phyloP scores from a whole-genome alignment of 2,329 filamentous ascomycete species.

The Neobulgaria alba region DNA sequence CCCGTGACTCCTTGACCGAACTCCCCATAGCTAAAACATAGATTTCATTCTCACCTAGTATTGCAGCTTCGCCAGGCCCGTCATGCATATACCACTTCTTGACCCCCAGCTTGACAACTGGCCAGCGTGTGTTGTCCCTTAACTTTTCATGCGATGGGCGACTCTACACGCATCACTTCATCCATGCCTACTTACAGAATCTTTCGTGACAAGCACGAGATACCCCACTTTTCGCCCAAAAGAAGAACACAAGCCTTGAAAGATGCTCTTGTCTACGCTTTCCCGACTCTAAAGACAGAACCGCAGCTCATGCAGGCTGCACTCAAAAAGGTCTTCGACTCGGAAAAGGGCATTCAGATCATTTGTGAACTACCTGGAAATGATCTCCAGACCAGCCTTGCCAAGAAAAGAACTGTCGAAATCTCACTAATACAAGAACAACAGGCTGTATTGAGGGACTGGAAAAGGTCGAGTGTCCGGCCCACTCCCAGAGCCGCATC shows the following conservation, averaged over 20 bases:
- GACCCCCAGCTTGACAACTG: too few relatives aligned
- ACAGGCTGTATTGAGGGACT: constrained; percentile 10
- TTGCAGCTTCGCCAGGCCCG: too few relatives aligned
- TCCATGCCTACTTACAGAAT: constrained; percentile 14
- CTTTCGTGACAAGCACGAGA: constrained; percentile 16
- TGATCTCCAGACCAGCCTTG: constrained; percentile 12
- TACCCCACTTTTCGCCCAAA: constrained; percentile 16
- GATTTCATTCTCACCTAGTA: too few relatives aligned
- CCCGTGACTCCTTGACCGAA: too few relatives aligned
- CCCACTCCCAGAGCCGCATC: background rate
- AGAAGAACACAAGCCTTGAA: constrained; percentile 15
- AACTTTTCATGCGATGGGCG: too few relatives aligned
- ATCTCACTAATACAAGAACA: constrained; percentile 3
- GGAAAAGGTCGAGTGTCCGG: constrained; percentile 5
- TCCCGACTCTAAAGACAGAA: constrained; percentile 15
- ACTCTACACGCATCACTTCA: too few relatives aligned
- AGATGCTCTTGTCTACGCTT: constrained; percentile 14
- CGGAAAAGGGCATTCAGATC: constrained; percentile 11
- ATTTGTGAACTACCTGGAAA: constrained; percentile 15
- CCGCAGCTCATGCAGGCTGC: constrained; percentile 17
- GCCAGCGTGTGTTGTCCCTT: too few relatives aligned
- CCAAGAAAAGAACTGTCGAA: constrained; percentile 8
- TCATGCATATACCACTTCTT: too few relatives aligned
- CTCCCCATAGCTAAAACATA: too few relatives aligned
- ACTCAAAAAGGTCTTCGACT: constrained; percentile 15